Evolutionary conservation across 305 asterid species (phyloP), one percentile per base, ranked within the genome.

Genomic region (Fraxinus paxiana): DNA sequence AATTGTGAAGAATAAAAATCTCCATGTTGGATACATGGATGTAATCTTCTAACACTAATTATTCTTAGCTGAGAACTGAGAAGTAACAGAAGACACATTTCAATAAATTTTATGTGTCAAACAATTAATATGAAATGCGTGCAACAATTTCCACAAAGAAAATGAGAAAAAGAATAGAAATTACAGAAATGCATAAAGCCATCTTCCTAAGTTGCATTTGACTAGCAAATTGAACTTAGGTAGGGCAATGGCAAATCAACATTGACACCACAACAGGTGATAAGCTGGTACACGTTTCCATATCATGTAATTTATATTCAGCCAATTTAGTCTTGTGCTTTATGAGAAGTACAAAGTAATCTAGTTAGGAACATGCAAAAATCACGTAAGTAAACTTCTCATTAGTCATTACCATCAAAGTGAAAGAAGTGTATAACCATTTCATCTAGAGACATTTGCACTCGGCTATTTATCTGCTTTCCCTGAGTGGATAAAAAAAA

Each of bases 391-490:
- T 63, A 35, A 79, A 83, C 34, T 75, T 75, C 65, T 67, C 76
- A 86, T 87, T 92, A 92, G 65, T 71, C 78, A 87, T 87, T 92
- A 93, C 98, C 99, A 89, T 95, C 99, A 24, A 93, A 90, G 86
- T 91, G 97, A 86, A 93, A 91, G 86, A 91, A 95, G 90, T 91
- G 92, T 72, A 93, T 78, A 79, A 95, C 87, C 88, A 93, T 82
- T 85, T 95, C 97, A 86, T 95, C 99, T 82, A 92, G 93, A 24
- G 92, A 85, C 96, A 95, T 93, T 83, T 91, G 96, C 89, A 90
- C 97, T 65, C 97, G 88, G 86, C 89, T 90, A 75, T 85, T 78
- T 37, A 86, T 81, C 94, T 91, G 93, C 85, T 13, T 79, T 80
- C 22, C 77, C 67, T 77, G 86, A 78, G 76, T n/a, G 72, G 41